phyloP scores from a whole-genome alignment of 1,284 basidiomycete genomes.

The Trichosporon ovoides region DNA sequence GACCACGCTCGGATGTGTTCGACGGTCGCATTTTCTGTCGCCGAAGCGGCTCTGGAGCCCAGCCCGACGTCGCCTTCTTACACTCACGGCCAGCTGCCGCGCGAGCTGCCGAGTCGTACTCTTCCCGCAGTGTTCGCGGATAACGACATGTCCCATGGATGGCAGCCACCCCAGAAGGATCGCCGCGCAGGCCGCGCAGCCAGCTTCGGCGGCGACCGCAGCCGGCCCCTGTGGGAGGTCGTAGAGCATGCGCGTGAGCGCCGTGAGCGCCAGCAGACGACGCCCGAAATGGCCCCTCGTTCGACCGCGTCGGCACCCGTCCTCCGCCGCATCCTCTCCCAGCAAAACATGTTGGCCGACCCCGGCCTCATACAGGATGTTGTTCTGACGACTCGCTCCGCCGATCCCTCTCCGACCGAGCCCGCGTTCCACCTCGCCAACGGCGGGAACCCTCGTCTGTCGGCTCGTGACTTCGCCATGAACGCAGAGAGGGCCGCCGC shows the following conservation, averaged over 20 bases:
- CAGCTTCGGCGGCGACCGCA: conserved; percentile 16
- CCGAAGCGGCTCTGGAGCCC: conserved; percentile 41
- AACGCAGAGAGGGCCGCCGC: conserved; percentile 19
- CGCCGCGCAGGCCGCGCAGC: conserved; percentile 9
- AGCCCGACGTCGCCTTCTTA: conserved; percentile 41
- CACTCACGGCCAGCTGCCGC: conserved; percentile 6
- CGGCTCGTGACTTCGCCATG: conserved; percentile 28
- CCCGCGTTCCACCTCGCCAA: conserved; percentile 34
- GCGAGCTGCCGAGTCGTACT: neutral
- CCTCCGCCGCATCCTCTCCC: conserved; percentile 22
- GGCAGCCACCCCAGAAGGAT: conserved; percentile 1
- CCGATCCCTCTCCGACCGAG: conserved; percentile 34
- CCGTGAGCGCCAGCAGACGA: conserved; percentile 25
- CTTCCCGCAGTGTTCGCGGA: neutral
- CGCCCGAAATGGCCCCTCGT: conserved; percentile 17
- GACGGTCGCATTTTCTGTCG: conserved; percentile 39
- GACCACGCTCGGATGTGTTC: conserved; percentile 1
- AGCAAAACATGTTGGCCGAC: conserved; percentile 11
- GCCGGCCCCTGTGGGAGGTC: conserved; percentile 37
- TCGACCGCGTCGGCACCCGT: conserved; percentile 23
- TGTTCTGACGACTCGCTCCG: conserved; percentile 32
- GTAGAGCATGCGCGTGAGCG: conserved; percentile 38
- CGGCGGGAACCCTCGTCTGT: conserved; percentile 33
- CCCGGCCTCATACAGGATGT: conserved; percentile 13
- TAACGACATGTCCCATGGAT: conserved; percentile 1